These are phyloP conservation scores for Fraxinus paxiana DNA, from an alignment of 305 asterid species.

Conservation along the genomic window DNA sequence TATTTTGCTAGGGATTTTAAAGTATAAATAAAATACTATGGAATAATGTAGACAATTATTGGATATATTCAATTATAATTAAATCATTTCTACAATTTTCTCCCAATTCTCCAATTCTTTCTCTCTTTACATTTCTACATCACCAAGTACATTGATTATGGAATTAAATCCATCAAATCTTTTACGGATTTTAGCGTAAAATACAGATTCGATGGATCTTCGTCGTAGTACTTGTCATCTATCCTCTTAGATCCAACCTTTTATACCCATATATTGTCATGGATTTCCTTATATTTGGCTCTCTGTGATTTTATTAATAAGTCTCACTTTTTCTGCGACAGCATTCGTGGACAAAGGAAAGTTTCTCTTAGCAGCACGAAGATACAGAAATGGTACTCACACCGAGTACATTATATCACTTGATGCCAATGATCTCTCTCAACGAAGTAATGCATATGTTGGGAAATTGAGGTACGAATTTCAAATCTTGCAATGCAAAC, in stretches of 20 bases:
- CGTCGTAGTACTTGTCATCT: neutral
- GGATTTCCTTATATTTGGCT: neutral
- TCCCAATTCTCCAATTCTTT: neutral
- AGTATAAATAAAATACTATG: neutral
- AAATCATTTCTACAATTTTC: neutral
- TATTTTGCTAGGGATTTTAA: neutral
- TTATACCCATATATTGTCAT: neutral
- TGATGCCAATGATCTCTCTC: conserved; percentile 77
- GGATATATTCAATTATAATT: neutral
- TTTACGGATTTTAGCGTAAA: neutral
- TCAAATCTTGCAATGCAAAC: conserved; percentile 14
- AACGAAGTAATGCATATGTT: conserved; percentile 83
- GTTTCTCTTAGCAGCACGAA: conserved; percentile 88
- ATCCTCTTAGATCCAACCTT: neutral
- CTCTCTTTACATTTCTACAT: neutral
- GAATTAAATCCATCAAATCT: neutral
- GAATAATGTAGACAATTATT: neutral
- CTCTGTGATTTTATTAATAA: neutral
- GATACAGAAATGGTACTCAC: conserved; percentile 72
- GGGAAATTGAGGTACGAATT: conserved; percentile 77
- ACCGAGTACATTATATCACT: conserved; percentile 77
- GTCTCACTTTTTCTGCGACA: conserved; percentile 27
- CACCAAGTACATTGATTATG: neutral
- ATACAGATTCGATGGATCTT: neutral
- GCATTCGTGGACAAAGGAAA: conserved; percentile 80